Percentiles rank a stretch among this genome's conserved stretches.
Evolutionary conservation across 1,139 yeast species (phyloP).

Genomic region (Debaryomyces fabryi): DNA sequence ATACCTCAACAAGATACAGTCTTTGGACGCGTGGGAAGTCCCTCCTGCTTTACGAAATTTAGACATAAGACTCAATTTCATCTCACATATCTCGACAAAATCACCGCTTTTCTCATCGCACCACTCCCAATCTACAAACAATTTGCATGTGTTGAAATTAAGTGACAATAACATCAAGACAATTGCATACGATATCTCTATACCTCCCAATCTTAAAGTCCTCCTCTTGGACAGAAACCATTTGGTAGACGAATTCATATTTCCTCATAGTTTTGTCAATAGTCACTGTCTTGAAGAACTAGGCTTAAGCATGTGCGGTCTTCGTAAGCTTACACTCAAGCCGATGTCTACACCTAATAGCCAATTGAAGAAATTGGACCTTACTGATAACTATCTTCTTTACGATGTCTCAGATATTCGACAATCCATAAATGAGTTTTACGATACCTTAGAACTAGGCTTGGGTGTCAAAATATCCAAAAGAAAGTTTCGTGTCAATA

Average conservation of each 20-base stretch:
- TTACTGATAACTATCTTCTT: conserved; percentile 24
- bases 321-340: neutral
- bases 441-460: conserved; percentile 25
- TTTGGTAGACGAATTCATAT: conserved; percentile 12
- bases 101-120: conserved; percentile 9
- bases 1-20: conserved; percentile 23
- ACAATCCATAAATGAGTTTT: conserved; percentile 22
- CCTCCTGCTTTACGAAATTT: conserved; percentile 26
- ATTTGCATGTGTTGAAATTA: conserved; percentile 17
- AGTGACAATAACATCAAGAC: conserved; percentile 20
- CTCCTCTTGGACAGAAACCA: conserved; percentile 17
- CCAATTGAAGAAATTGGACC: conserved; percentile 20
- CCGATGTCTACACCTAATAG: conserved; percentile 6
- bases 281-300: conserved; percentile 18
- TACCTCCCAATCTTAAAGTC: conserved; percentile 20
- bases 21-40: conserved; percentile 26
- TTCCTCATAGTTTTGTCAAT: conserved; percentile 12
- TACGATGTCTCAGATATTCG: conserved; percentile 15
- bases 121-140: conserved; percentile 9
- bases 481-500: conserved; percentile 30
- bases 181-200: conserved; percentile 17
- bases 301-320: conserved; percentile 20
- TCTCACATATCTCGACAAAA: conserved; percentile 13
- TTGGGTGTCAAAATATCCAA: conserved; percentile 24
- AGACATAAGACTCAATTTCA: conserved; percentile 27